Percentiles rank a stretch among this genome's conserved stretches.
Evolutionary conservation across 2,329 filamentous ascomycete genomes (phyloP).

Genomic region (Apiospora marii): DNA sequence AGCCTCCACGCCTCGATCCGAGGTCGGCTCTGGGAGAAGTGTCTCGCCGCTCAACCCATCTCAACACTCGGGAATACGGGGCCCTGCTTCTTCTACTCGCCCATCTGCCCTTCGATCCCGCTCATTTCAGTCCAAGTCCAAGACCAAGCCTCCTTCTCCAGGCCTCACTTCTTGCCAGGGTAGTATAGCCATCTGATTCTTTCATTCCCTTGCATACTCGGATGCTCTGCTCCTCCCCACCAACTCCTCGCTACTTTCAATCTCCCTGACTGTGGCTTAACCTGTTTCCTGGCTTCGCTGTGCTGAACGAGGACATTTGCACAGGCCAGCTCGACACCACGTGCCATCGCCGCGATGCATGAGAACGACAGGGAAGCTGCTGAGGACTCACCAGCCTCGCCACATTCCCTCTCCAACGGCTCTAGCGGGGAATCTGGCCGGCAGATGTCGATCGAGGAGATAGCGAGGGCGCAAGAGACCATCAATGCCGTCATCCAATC

Average conservation of each 20-base stretch:
- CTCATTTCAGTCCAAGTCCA: neutral
- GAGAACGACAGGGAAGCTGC: neutral
- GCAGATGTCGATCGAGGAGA: conserved; percentile 7
- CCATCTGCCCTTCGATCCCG: neutral
- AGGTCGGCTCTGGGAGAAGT: neutral
- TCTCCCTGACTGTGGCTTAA: neutral
- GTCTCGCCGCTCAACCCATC: conserved; percentile 5
- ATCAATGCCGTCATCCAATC: conserved; percentile 23
- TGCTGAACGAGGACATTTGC: neutral
- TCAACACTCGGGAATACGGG: conserved; percentile 14
- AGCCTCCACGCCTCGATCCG: conserved; percentile 12
- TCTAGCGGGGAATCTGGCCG: neutral
- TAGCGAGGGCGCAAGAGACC: conserved; percentile 21
- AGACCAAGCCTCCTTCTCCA: neutral
- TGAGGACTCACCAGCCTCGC: neutral
- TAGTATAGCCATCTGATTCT: neutral
- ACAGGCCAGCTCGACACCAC: too few species aligned
- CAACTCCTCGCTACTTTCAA: neutral
- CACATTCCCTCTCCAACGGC: neutral
- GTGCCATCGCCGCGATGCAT: neutral
- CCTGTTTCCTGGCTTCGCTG: neutral
- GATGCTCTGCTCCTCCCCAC: neutral
- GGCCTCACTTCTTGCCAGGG: neutral
- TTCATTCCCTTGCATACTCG: neutral
- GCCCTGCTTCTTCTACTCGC: neutral